phyloP scores from a whole-genome alignment of 495 filamentous ascomycete species.

The Poronia punctata region DNA sequence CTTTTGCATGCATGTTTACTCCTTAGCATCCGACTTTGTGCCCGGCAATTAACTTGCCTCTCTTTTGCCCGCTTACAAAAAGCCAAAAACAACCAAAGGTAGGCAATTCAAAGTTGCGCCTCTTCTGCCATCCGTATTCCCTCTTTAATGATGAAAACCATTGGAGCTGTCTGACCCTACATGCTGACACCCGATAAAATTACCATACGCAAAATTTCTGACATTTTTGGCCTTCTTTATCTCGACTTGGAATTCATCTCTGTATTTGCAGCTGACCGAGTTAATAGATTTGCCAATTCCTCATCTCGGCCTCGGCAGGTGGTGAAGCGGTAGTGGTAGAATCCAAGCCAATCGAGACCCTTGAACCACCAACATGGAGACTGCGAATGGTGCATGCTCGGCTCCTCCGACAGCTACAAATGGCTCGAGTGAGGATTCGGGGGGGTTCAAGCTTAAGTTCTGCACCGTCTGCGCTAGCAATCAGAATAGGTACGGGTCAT shows the following conservation, averaged over 20 bases:
- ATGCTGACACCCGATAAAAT: conserved; percentile 45
- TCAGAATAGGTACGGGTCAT: conserved; percentile 66
- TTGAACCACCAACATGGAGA: conserved; percentile 33
- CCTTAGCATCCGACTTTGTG: conserved; percentile 1
- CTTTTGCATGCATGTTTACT: neutral
- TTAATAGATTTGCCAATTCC: no score
- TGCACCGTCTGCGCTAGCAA: conserved; percentile 99
- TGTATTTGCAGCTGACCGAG: neutral
- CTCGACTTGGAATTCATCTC: neutral
- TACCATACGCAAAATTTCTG: conserved; percentile 45
- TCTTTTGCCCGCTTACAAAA: neutral
- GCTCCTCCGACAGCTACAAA: conserved; percentile 28
- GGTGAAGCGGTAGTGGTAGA: no score
- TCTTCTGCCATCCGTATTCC: neutral
- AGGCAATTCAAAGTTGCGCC: neutral
- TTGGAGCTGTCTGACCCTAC: conserved; percentile 96
- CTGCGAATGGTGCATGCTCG: conserved; percentile 20
- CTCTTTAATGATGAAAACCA: conserved; percentile 51
- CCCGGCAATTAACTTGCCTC: neutral
- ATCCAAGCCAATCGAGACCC: no score
- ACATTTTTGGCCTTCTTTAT: conserved; percentile 1
- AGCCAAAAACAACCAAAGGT: conserved; percentile 1
- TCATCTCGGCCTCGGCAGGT: no score
- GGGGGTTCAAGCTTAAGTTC: conserved; percentile 78
- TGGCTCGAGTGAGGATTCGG: conserved; percentile 31